These are phyloP conservation scores for Larix kaempferi DNA, from an alignment of 75 land plant genomes.

Conservation along the genomic window DNA sequence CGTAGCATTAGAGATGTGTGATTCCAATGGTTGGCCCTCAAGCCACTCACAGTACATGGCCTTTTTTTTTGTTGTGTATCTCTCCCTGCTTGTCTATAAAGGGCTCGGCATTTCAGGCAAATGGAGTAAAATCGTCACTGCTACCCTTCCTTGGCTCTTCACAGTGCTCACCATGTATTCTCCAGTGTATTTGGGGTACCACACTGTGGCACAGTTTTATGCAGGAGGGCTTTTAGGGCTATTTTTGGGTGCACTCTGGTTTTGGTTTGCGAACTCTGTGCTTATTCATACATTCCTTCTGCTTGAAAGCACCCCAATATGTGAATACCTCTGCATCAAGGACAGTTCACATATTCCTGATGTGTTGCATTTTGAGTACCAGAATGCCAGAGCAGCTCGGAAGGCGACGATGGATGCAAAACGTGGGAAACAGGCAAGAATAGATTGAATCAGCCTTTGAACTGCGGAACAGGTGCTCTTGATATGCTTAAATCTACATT, in stretches of 20 bases:
- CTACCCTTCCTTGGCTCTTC: constrained; percentile 47
- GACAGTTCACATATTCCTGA: constrained; percentile 83
- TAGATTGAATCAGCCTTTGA: constrained; percentile 4
- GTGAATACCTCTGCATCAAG: constrained; percentile 67
- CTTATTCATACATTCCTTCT: constrained; percentile 48
- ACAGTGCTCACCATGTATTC: constrained; percentile 81
- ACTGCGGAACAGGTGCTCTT: too few relatives aligned
- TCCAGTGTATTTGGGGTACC: constrained; percentile 91
- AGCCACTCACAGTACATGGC: constrained; percentile 97
- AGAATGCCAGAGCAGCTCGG: constrained; percentile 75
- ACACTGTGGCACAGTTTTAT: constrained; percentile 70
- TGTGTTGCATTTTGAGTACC: constrained; percentile 87
- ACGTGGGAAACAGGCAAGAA: constrained; percentile 7
- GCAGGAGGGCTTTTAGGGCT: constrained; percentile 40
- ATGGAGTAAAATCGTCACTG: neutral
- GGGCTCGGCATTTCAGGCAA: constrained; percentile 20
- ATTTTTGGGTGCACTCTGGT: constrained; percentile 66
- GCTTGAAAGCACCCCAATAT: constrained; percentile 65
- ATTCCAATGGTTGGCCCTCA: constrained; percentile 99
- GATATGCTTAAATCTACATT: too few relatives aligned
- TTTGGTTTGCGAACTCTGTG: constrained; percentile 49
- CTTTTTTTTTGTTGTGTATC: constrained; percentile 73
- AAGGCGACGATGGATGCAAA: constrained; percentile 20
- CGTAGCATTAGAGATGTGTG: constrained; percentile 78
- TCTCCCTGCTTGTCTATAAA: constrained; percentile 38